A percentile compares a stretch with the other conserved stretches of the same genome.
Conservation (phyloP, 345 rosid species). For the Hibiscus tridactylites region DNA sequence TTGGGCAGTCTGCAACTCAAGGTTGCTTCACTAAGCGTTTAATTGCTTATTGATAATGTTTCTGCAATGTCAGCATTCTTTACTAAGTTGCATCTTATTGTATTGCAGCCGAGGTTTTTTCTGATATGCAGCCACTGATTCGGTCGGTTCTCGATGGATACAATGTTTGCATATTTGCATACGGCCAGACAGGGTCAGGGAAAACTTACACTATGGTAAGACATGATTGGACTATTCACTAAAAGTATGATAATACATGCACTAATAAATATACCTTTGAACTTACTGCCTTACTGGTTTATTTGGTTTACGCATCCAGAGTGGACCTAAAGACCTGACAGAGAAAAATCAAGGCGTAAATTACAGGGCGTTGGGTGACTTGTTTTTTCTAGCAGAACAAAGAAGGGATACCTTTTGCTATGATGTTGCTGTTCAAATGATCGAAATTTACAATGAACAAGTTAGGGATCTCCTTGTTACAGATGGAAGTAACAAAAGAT, state of each 20-base stretch:
- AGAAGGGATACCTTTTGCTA: conserved; percentile 71
- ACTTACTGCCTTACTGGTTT: conserved; percentile 14
- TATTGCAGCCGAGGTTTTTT: conserved; percentile 85
- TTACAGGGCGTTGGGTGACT: conserved; percentile 84
- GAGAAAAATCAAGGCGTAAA: conserved; percentile 87
- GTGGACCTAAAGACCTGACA: conserved; percentile 76
- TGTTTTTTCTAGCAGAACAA: conserved; percentile 80
- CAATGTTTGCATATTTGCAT: conserved; percentile 98
- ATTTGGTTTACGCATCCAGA: conserved; percentile 30
- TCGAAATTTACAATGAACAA: conserved; percentile 96
- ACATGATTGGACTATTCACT: background rate
- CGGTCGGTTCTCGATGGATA: conserved; percentile 96
- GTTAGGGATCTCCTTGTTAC: conserved; percentile 80
- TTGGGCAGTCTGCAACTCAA: conserved; percentile 85
- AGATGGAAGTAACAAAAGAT: conserved; percentile 93
- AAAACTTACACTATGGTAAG: conserved; percentile 93
- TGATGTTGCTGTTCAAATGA: conserved; percentile 89
- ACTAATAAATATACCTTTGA: background rate
- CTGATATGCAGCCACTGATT: conserved; percentile 90
- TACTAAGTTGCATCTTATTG: conserved; percentile 7
- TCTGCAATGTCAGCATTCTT: background rate
- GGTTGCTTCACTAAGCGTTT: conserved; percentile 29
- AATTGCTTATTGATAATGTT: background rate
- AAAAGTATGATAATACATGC: conserved; percentile 4
- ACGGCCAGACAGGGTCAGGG: conserved; percentile 97